Base-by-base conservation (phyloP, 2,329 filamentous ascomycete species). In the Trichoderma afroharzianum region DNA sequence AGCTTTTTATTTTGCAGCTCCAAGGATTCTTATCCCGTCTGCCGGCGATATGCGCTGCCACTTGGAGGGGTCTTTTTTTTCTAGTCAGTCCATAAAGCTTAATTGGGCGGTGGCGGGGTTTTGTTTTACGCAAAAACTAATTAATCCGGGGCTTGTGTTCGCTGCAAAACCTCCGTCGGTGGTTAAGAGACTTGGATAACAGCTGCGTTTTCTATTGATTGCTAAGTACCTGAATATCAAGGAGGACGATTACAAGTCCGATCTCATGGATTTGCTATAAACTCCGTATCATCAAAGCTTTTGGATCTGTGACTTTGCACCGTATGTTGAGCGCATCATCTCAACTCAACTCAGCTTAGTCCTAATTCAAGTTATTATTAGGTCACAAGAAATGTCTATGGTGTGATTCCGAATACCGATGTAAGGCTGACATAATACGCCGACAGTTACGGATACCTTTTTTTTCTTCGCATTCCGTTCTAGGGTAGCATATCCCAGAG, bases 21-120 rank as follows among this genome's bases (percentile, higher is more conserved):
- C 9, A 3, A n/a, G 9, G 39, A 1, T 43, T 30, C 28, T 62
- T 28, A 30, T 66, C 32, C 33, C 55, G 57, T 71, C 36, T 71
- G 68, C 68, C 68, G 68, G 32, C 61, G 59, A 55, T 71, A 71
- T 71, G 61, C 68, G 68, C 62, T 33, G 33, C 28, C 68, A 36
- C 68, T 53, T 57, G 68, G 68, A 70, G 68, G 68, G 68, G 58
- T 39, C 39, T 14, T 57, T 57, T 57, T 63, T 66, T 58, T 67
- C 33, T 58, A 55, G 21, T 47, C 61, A 43, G 61, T 43, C 64
- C 14, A 59, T 57, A 47, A 59, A 47, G 53, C 64, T 68, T 32
- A 59, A 61, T 68, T 36, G 55, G 66, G 33, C 61, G 26, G 47
- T 32, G 24, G 36, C 66, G 67, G 57, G 57, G n/a, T 21, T 47